phyloP scores from a whole-genome alignment of 495 filamentous ascomycete species.

The Daldinia childiae region DNA sequence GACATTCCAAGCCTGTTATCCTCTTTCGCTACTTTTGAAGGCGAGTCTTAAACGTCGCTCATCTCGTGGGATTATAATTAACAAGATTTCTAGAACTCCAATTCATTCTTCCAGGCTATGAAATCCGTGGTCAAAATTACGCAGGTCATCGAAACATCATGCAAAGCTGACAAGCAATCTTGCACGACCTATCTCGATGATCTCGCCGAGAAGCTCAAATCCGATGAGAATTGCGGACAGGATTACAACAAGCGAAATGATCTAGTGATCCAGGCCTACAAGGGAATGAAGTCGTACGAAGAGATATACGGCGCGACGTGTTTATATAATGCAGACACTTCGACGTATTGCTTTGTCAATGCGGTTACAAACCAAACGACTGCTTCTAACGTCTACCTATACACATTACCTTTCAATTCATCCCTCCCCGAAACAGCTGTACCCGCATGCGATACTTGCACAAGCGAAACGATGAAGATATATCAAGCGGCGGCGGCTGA shows the following conservation, averaged over 20 bases:
- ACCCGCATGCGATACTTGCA: slow-evolving; percentile 75
- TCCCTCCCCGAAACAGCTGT: slow-evolving; percentile 66
- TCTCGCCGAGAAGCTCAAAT: slow-evolving; percentile 68
- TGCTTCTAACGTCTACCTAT: slow-evolving; percentile 75
- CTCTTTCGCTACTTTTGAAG: slow-evolving; percentile 77
- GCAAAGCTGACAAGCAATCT: slow-evolving; percentile 64
- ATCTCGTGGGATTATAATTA: slow-evolving; percentile 8
- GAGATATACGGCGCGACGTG: slow-evolving; percentile 83
- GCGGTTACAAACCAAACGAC: slow-evolving; percentile 79
- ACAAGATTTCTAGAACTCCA: slow-evolving; percentile 58
- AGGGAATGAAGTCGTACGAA: slow-evolving; percentile 75
- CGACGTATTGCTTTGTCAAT: slow-evolving; percentile 80
- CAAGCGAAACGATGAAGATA: slow-evolving; percentile 74
- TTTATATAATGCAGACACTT: slow-evolving; percentile 64
- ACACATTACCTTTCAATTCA: slow-evolving; percentile 85
- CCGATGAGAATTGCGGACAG: slow-evolving; percentile 68
- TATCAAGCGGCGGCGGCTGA: slow-evolving; percentile 70
- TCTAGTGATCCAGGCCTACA: slow-evolving; percentile 76
- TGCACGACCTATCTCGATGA: slow-evolving; percentile 69
- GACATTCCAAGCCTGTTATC: slow-evolving; percentile 74
- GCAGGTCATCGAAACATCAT: slow-evolving; percentile 75
- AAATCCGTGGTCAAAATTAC: slow-evolving; percentile 72
- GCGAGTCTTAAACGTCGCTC: slow-evolving; percentile 48
- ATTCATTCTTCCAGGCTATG: slow-evolving; percentile 78
- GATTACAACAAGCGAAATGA: slow-evolving; percentile 75